Conservation (phyloP, 176 grass and related monocot species). For the Rhynchospora tenuis region DNA sequence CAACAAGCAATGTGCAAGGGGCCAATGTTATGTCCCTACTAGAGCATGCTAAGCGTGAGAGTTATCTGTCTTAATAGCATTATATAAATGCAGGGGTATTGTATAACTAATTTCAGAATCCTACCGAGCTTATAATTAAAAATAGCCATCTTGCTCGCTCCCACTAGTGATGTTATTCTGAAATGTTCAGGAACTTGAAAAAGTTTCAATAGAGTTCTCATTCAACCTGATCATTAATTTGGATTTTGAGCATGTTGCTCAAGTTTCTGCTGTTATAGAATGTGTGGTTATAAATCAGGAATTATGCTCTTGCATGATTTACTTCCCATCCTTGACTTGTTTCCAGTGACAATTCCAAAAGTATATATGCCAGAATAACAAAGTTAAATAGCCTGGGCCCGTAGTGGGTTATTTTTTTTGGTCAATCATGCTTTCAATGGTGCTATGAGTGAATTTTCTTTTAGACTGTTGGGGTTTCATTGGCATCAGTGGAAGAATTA, state of each 20-base stretch:
- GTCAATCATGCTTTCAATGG: not conserved
- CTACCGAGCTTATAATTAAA: not conserved
- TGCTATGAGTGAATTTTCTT: not conserved
- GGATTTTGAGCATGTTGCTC: not conserved
- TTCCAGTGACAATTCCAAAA: not conserved
- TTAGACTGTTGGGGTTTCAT: not conserved
- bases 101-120: not conserved
- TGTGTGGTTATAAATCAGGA: not conserved
- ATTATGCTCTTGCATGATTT: not conserved
- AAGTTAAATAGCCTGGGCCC: not conserved
- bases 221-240: not conserved
- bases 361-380: not conserved
- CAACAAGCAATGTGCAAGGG: not conserved
- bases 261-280: not conserved
- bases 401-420: not conserved
- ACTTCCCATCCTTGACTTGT: not conserved
- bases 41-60: not conserved
- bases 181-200: not conserved
- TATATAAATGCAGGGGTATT: not conserved
- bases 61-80: not conserved
- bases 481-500: not conserved
- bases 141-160: not conserved
- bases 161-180: not conserved
- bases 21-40: not conserved
- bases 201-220: not conserved